Evolutionary conservation across 2,329 filamentous ascomycete genomes (phyloP), one percentile per base, ranked within the genome.

Genomic region (Cryphonectria parasitica): DNA sequence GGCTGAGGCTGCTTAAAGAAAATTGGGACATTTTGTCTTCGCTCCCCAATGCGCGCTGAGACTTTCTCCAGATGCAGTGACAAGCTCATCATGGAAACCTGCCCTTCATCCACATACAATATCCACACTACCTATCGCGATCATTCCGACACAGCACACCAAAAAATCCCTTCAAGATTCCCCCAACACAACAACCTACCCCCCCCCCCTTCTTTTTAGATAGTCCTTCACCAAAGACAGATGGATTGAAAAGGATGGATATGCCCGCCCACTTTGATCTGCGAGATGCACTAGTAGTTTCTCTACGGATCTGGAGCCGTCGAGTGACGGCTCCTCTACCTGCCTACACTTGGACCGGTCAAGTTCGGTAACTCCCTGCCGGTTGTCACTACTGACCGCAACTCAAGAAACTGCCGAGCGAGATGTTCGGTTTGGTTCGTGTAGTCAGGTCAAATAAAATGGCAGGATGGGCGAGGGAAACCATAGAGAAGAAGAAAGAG

Each of bases 1-100:
- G 70, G 70, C 75, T 45, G 73, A 75, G 65, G 67, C 68, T 69
- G 71, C 71, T 54, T 64, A 34, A 34, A 41, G 43, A 45, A 22
- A 25, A 54, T 41, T 28, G 64, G 19, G 15, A 62, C 43, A 8
- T 62, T 56, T 25, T 31, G 19, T 52, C 41, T 15, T 52, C 13
- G 36, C 52, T 43, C 43, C 54, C 43, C 54, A 25, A 19, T 34
- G 58, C 60, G 65, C 41, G 41, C 64, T 56, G 68, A 63, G 43
- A 41, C 15, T 25, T 11, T 28, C 31, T 39, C 36, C 8, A 67
- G 45, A 41, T 19, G 31, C 13, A 43, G 31, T 25, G 31, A 36
- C 10, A 62, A 13, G 25, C 28, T 34, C 39, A 31, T 39, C 45
- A 28, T 45, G 56, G 66, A 61, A 63, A 25, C 3, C 31, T 22